phyloP scores from a whole-genome alignment of 2,329 filamentous ascomycete species.

The Chalara sp. region DNA sequence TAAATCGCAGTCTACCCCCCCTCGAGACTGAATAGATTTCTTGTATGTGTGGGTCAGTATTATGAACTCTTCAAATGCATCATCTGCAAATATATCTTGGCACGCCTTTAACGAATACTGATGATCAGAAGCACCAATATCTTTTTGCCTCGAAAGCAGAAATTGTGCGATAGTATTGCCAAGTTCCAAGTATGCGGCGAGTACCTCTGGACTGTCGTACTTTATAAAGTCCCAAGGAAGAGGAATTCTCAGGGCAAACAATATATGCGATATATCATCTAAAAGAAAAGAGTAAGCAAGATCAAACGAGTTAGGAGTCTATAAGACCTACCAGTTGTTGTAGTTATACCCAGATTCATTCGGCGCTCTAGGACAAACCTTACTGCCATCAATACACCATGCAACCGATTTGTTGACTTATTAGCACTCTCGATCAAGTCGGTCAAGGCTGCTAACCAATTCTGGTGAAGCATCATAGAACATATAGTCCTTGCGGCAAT shows the following conservation, averaged over 20 bases:
- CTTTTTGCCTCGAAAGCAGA: slow-evolving; percentile 5
- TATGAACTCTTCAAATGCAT: not conserved
- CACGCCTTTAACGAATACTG: not conserved
- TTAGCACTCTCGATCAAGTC: slow-evolving; percentile 17
- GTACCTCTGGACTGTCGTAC: slow-evolving; percentile 8
- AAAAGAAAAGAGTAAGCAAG: slow-evolving; percentile 10
- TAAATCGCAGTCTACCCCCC: not conserved
- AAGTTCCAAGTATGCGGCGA: slow-evolving; percentile 29
- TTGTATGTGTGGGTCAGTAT: not conserved
- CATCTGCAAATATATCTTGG: not conserved
- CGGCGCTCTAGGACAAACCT: slow-evolving; percentile 51
- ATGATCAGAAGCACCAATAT: not conserved
- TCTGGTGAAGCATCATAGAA: slow-evolving; percentile 48
- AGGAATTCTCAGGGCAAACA: not conserved
- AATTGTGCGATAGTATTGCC: slow-evolving; percentile 20
- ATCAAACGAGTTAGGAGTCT: not conserved
- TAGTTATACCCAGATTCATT: slow-evolving; percentile 37
- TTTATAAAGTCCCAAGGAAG: not conserved
- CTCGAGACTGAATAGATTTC: not conserved
- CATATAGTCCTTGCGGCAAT: slow-evolving; percentile 70
- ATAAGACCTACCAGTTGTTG: slow-evolving; percentile 34
- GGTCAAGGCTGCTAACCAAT: slow-evolving; percentile 40
- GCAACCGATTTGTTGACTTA: slow-evolving; percentile 43
- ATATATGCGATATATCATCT: not conserved
- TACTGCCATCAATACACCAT: slow-evolving; percentile 50